Conservation (phyloP, 176 grass and related monocot genomes). For the Raddia guianensis region DNA sequence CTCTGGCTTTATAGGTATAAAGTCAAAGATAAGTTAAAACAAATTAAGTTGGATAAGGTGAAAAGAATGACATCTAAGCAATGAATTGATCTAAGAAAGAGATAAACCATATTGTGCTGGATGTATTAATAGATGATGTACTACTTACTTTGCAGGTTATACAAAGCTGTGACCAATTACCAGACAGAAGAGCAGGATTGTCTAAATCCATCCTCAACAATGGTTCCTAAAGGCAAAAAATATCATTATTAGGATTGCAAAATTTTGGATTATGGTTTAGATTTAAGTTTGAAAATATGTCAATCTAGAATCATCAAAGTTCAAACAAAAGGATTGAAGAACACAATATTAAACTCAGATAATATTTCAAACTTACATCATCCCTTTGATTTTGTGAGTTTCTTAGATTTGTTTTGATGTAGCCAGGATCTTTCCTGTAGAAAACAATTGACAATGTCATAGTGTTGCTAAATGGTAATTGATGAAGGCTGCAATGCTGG, state of each 20-base stretch:
- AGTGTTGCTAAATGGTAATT: conserved; percentile 20
- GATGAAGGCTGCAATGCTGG: conserved; percentile 1
- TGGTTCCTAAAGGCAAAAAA: conserved; percentile 74
- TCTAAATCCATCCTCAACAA: conserved; percentile 88
- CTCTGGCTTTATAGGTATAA: too few relatives aligned
- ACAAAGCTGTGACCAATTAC: conserved; percentile 97
- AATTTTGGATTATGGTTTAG: conserved; percentile 32
- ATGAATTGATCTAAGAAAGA: conserved; percentile 23
- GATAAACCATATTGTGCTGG: conserved; percentile 5
- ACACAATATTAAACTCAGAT: conserved; percentile 35
- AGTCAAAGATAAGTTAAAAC: too few relatives aligned
- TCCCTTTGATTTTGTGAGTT: conserved; percentile 82
- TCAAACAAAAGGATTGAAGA: conserved; percentile 27
- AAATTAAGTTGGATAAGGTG: too few relatives aligned
- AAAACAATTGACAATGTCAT: conserved; percentile 46
- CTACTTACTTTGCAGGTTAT: conserved; percentile 94
- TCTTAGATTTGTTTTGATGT: conserved; percentile 66
- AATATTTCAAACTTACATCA: conserved; percentile 80
- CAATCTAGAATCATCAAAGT: conserved; percentile 12
- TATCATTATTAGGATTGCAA: conserved; percentile 13
- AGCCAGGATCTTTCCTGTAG: conserved; percentile 96
- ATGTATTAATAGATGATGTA: background rate
- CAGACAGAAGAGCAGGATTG: conserved; percentile 78
- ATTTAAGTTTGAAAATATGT: conserved; percentile 22
- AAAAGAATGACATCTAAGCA: background rate